Base-by-base conservation (phyloP, 495 filamentous ascomycete species). In the Pseudotulostoma volvatum region DNA sequence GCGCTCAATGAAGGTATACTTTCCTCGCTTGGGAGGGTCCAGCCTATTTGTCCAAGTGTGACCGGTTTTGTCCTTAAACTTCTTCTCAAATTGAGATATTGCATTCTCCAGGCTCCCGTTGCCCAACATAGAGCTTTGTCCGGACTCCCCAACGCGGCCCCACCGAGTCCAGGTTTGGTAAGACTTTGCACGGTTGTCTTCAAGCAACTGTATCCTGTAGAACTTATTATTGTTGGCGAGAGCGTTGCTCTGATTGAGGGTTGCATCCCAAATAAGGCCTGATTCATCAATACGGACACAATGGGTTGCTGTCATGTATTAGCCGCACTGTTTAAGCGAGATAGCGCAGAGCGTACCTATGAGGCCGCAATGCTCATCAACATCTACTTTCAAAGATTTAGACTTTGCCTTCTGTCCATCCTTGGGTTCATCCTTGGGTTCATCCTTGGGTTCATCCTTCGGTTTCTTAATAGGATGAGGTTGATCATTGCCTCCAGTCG, bases 21-120 rank as follows among this genome's bases (percentile, higher is more conserved):
- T 85, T 5, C 61, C 62, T 1, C 61, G 57, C 42, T 71, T 79
- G 0, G 79, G 76, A 4, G 61, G 49, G 1, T 70, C 57, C 7
- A 65, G 51, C 2, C 85, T 71, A 33, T 81, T 50, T 1, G 50
- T 61, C 84, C 84, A 93, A 0, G 50, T 39, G 20, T 78, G 55
- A 5, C 84, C 83, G 0, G 79, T 70, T 53, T 92, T 90, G 43
- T 73, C 68, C 43, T 73, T 84, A 67, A 93, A 92, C 44, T 81
- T 82, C 49, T 71, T 76, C 20, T 79, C 56, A 39, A 83, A 92
- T 4, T 66, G 41, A 1, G 32, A 42, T 18, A 70, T 50, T 0
- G 82, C 81, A 3, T 43, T 28, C 0, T 44, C 41, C 4, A 79
- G 44, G 13, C 43, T 34, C 7, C 63, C 59, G 19, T 53, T 21